Base-by-base conservation (phyloP, 495 filamentous ascomycete species). In the Durotheca rogersii region DNA sequence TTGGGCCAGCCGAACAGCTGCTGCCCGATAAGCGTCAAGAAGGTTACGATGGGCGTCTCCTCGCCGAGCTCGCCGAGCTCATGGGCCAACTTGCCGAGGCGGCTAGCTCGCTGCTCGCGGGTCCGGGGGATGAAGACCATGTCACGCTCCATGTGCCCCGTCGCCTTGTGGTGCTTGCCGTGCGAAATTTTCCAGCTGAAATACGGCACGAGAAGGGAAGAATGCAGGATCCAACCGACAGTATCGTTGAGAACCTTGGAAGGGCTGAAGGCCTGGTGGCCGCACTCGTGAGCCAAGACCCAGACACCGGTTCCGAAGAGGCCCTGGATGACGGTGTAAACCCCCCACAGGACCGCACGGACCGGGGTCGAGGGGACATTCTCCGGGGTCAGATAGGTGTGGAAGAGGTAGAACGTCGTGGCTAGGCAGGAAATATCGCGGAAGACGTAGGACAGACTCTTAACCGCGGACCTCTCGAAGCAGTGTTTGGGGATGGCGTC, bases 111-210 rank as follows among this genome's bases (percentile, higher is more conserved):
- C 66, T 84, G 67, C 38, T 89, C 79, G 27, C 90, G 82, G 47
- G 88, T 90, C 75, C 86, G 88, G 27, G 93, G 93, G 2, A 95
- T 77, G 73, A 96, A 96, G 49, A 96, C 93, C 90, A 96, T 96
- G 72, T 98, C 93, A 58, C 90, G 88, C 67, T 92, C 89, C 60
- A 98, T 76, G 79, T 98, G 80, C 51, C 90, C 93, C 31, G 93
- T 98, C 39, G 90, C 89, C 78, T 96, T 91, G 80, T 95, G 89
- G 75, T 95, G 89, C 80, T 91, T 90, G 68, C 87, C 83, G 73
- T 95, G 89, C 52, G 87, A 89, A 70, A 93, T 86, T 75, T 92
- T 90, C 89, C 89, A 95, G 56, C 87, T 89, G 72, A 90, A 93
- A 73, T 91, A 95, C 18, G 89, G 89, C 18, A 93, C 89, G 25